Evolutionary conservation across 2,329 filamentous ascomycete genomes (phyloP).

Genomic region (Nigrospora osmanthi): DNA sequence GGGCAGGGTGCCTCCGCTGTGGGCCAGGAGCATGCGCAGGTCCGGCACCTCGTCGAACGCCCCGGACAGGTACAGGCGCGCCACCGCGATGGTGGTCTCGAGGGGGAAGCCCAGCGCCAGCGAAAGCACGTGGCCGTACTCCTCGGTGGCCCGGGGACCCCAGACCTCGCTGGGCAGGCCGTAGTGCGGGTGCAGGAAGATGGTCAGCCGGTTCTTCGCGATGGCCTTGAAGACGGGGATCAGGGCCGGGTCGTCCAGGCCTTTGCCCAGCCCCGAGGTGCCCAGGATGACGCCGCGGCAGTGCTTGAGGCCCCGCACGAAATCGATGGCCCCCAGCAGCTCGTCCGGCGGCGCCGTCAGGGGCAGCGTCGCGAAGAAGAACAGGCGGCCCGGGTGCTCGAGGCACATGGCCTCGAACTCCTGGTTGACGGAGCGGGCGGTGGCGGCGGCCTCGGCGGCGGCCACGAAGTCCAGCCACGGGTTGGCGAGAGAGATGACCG

Average conservation of each 20-base stretch:
- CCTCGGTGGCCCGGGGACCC: conserved; percentile 56
- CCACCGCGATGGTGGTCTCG: conserved; percentile 86
- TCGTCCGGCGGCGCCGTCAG: conserved; percentile 57
- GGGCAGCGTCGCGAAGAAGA: conserved; percentile 77
- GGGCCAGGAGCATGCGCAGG: conserved; percentile 71
- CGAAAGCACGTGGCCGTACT: conserved; percentile 83
- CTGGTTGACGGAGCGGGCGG: conserved; percentile 64
- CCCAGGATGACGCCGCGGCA: conserved; percentile 85
- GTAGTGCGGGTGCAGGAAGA: conserved; percentile 91
- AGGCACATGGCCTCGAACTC: conserved; percentile 70
- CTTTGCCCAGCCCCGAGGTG: conserved; percentile 70
- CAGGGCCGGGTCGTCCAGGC: conserved; percentile 69
- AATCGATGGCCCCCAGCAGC: conserved; percentile 57
- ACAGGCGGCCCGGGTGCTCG: conserved; percentile 59
- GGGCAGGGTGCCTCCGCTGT: conserved; percentile 81
- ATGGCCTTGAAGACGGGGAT: conserved; percentile 67
- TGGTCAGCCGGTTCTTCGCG: conserved; percentile 52
- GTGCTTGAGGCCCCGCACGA: conserved; percentile 53
- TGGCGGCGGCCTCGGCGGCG: conserved; percentile 49
- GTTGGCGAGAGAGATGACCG: conserved; percentile 83
- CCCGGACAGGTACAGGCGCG: conserved; percentile 78
- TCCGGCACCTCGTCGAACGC: conserved; percentile 70
- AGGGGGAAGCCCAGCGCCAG: conserved; percentile 83
- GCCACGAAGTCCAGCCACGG: conserved; percentile 86
- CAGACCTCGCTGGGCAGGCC: conserved; percentile 76